Base-by-base conservation (phyloP, 257 asterid genomes). In the Nicotiana tabacum region DNA sequence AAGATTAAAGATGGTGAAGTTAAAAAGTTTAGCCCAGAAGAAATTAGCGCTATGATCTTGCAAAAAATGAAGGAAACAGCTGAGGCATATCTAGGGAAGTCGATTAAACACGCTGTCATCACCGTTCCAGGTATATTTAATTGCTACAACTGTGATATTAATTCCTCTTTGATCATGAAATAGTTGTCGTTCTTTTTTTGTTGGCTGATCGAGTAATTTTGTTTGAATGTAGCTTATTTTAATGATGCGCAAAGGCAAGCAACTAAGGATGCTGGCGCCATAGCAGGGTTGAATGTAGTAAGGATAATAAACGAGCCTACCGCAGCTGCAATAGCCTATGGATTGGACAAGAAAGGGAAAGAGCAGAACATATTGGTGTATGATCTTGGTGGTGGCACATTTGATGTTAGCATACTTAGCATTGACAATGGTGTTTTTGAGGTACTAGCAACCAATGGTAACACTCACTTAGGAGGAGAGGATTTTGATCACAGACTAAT, bases 381-480 rank as follows among this genome's bases (percentile, higher is more conserved):
- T 74, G 80, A 74, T 74, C 80, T 74, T 29, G 83, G 83, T 24
- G 83, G 83, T 80, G 83, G 83, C 9, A 80, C 83, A 35, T 82
- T 81, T 37, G 84, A 81, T 77, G 86, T 85, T 77, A 81, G 85
- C 80, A 48, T 85, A 56, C 57, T 85, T 60, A 77, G 77, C 69
- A 77, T 85, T 85, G 87, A 85, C 18, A 57, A 82, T 57, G 87
- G 87, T 37, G 85, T 85, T 27, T 85, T 85, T 82, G 87, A 85
- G 62, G 87, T 85, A 16, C 81, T 77, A 43, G 83, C 87, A 62
- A 85, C 87, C 37, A 77, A 56, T 56, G 87, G 87, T 11, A 82
- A 85, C 32, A 85, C 87, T 15, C 87, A 85, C 39, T 46, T 85
- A 46, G 87, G 87, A 6, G 87, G 87, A 43, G 87, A 85, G 65